Conservation (phyloP, 106 monocot genomes). For the Amphibolis antarctica region DNA sequence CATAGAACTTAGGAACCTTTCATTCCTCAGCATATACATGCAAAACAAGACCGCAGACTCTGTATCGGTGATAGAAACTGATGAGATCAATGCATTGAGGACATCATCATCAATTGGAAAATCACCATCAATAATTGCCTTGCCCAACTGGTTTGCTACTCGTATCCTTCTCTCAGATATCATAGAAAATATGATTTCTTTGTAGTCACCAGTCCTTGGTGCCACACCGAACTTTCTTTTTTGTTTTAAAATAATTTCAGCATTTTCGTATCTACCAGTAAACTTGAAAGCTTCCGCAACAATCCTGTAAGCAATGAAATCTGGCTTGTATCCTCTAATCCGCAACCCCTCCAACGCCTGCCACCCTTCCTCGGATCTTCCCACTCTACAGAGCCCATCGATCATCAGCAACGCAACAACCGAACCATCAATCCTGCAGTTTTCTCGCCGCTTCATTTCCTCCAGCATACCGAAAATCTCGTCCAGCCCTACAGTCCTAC, state of each 20-base stretch:
- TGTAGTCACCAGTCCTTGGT: constrained; percentile 61
- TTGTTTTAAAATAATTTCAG: constrained; percentile 54
- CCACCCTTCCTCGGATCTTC: constrained; percentile 76
- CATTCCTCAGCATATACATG: constrained; percentile 51
- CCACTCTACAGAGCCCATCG: constrained; percentile 47
- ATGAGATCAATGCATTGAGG: constrained; percentile 52
- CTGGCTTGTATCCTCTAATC: constrained; percentile 56
- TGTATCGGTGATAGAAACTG: constrained; percentile 40
- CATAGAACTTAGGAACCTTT: constrained; percentile 29
- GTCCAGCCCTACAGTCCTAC: constrained; percentile 16
- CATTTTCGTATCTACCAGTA: constrained; percentile 34
- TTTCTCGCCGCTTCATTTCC: neutral
- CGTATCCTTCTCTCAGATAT: constrained; percentile 33
- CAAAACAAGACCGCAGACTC: constrained; percentile 41
- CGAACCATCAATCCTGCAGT: constrained; percentile 46
- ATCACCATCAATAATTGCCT: constrained; percentile 60
- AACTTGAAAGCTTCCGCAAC: constrained; percentile 59
- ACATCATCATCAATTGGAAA: constrained; percentile 61
- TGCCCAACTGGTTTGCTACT: constrained; percentile 50
- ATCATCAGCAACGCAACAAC: constrained; percentile 45
- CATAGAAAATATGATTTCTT: constrained; percentile 41
- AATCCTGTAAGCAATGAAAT: constrained; percentile 76
- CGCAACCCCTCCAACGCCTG: constrained; percentile 48
- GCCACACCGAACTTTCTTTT: constrained; percentile 93
- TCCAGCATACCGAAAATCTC: constrained; percentile 30